Base-by-base conservation (phyloP, 257 asterid species). In the Capsicum pubescens region DNA sequence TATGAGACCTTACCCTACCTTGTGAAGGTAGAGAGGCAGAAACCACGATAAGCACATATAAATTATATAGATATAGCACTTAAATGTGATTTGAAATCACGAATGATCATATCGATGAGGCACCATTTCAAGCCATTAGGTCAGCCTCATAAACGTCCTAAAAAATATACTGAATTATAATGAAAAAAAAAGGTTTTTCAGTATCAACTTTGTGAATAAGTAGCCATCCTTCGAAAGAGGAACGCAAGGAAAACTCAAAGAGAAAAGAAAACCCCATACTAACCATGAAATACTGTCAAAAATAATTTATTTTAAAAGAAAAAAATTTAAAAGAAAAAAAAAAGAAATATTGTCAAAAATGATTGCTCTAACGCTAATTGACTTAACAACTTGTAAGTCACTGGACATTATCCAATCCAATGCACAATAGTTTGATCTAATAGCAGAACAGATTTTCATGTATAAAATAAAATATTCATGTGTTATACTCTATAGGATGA, bases 1-100 rank as follows among this genome's bases (percentile, higher is more conserved):
- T 12, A 64, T 16, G 11, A 64, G 17, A 64, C 44, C 71, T 64
- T 64, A 64, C 71, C 13, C 71, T 26, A 26, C 36, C 46, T 16
- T 64, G 44, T 26, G 44, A 64, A 64, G 71, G 46, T 64, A 64
- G n/a, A 64, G 71, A 64, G 10, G 46, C n/a, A 52, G 64, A 26
- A 76, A 76, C 63, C 9, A 76, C 26, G 21, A 17, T 71, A 71
- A 71, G 79, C 35, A 71, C 79, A 70, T 71, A 54, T 76, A 76
- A 48, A 57, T 52, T 14, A 76, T 13, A 54, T 26, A 32, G 54
- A 55, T 76, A 6, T 8, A 21, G 63, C 17, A 26, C 46, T 76
- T 54, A 21, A 76, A 76, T 52, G 81, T 71, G 64, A 76, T 52
- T 26, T 76, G 81, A 64, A 76, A 26, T 76, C 63, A 9, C 19